Conservation (phyloP, 495 filamentous ascomycete genomes). For the Penicillium lagena region DNA sequence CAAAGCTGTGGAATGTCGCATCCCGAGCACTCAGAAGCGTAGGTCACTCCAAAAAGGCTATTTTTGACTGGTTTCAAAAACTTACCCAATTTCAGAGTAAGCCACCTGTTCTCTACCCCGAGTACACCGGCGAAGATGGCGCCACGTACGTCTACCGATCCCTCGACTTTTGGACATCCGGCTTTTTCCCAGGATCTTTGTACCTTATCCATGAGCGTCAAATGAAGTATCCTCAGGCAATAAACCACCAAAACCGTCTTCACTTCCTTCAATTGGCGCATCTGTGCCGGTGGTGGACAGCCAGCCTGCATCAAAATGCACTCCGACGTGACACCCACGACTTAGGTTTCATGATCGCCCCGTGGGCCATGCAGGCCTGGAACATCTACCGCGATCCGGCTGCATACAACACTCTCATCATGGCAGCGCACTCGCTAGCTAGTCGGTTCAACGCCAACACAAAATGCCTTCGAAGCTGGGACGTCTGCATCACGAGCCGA, state of each 20-base stretch:
- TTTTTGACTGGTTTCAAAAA: background rate
- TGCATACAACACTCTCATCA: constrained; percentile 20
- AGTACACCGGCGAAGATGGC: constrained; percentile 21
- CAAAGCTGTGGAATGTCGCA: constrained; percentile 29
- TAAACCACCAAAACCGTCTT: background rate
- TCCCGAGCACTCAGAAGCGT: constrained; percentile 8
- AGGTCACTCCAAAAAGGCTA: background rate
- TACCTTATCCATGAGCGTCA: constrained; percentile 25
- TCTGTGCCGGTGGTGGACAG: constrained; percentile 30
- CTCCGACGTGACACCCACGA: constrained; percentile 33
- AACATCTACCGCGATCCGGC: constrained; percentile 24
- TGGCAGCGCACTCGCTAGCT: constrained; percentile 30
- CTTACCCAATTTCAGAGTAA: background rate
- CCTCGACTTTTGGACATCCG: constrained; percentile 30
- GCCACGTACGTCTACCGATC: constrained; percentile 22
- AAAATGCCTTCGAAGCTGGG: constrained; percentile 34
- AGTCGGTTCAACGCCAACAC: constrained; percentile 25
- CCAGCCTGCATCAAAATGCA: constrained; percentile 27
- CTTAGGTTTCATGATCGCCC: constrained; percentile 39
- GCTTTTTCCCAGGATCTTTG: constrained; percentile 33
- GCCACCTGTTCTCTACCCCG: constrained; percentile 17
- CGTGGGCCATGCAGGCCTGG: constrained; percentile 30
- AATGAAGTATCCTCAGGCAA: constrained; percentile 3
- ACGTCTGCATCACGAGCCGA: constrained; percentile 22
- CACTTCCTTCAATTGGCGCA: constrained; percentile 18